Conservation (phyloP, 2,329 filamentous ascomycete species). For the Ophiosphaerella herpotricha region DNA sequence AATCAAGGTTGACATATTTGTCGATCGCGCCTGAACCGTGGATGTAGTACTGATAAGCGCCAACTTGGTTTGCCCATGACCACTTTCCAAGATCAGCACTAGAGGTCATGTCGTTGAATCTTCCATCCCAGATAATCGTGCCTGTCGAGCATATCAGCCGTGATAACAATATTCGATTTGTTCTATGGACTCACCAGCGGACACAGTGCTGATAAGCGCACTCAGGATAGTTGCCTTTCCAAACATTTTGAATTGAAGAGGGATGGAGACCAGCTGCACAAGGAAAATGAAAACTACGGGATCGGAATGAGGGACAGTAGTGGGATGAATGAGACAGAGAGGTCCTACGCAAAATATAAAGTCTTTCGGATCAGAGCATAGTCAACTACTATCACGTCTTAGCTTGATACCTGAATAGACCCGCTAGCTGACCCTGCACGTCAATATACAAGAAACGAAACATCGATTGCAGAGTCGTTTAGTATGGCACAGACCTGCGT, state of each 20-base stretch:
- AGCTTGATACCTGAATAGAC: conserved; percentile 12
- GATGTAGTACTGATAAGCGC: conserved; percentile 77
- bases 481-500: conserved; percentile 10
- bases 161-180: accelerated
- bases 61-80: conserved; percentile 69
- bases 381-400: conserved; percentile 7
- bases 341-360: conserved; percentile 13
- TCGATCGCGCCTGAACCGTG: conserved; percentile 64
- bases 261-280: conserved; percentile 30
- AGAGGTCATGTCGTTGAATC: conserved; percentile 64
- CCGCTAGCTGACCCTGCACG: conserved; percentile 11
- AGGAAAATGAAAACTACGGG: conserved; percentile 11
- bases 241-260: conserved; percentile 34
- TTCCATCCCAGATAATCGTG: conserved; percentile 66
- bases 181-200: conserved; percentile 26
- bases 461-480: conserved; percentile 16
- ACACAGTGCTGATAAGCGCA: conserved; percentile 39
- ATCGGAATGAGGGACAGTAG: conserved; percentile 26
- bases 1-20: conserved; percentile 65
- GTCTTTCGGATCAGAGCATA: conserved; percentile 8
- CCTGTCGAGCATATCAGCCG: conserved; percentile 28
- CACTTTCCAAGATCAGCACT: conserved; percentile 63
- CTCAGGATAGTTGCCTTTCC: conserved; percentile 36
- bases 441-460: conserved; percentile 17
- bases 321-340: conserved; percentile 9